Base-by-base conservation (phyloP, 352 stramenopile genomes). In the Phytophthora pistaciae region DNA sequence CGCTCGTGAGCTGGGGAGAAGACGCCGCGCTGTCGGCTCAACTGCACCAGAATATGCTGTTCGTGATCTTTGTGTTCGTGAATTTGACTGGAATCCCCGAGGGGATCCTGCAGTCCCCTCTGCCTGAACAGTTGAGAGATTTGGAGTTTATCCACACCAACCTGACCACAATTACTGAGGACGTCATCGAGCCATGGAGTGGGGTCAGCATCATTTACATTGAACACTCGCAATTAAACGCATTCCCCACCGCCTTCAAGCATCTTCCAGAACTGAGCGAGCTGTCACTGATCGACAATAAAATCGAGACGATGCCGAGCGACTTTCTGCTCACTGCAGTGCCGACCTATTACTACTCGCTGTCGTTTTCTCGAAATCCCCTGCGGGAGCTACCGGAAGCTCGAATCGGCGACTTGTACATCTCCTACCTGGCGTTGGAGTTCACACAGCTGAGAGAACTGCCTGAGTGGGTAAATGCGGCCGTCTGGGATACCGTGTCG, bases 21-120 rank as follows among this genome's bases (percentile, higher is more conserved):
- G 64, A 84, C 0, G 75, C 82, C 1, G 76, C 76, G 21, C 59
- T 90, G 20, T 79, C 70, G 3, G 57, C 63, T 3, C 10, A 48
- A 0, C 55, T 64, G 1, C 75, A 90, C 27, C 68, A 67, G 6
- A 48, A 60, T 2, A 44, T 88, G 29, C 50, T 55, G 0, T 78
- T 78, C 40, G 71, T 84, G 23, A 70, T 80, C 9, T 68, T 88
- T 11, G 70, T 80, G 3, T 66, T 58, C 21, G 69, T 78, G 9
- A 85, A 88, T 56, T 84, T 90, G 72, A 81, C 68, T 2, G 38
- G 48, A 13, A 50, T 84, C 14, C 81, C 81, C 0, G 62, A 78
- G 20, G 75, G 77, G 13, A 44, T 83, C 1, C 50, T 86, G 6
- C 55, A 66, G 38, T 2, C 67, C 21, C 18, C 67, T 10, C 62